phyloP scores from a whole-genome alignment of 2,329 filamentous ascomycete species.

The Ceratocystis variospora region DNA sequence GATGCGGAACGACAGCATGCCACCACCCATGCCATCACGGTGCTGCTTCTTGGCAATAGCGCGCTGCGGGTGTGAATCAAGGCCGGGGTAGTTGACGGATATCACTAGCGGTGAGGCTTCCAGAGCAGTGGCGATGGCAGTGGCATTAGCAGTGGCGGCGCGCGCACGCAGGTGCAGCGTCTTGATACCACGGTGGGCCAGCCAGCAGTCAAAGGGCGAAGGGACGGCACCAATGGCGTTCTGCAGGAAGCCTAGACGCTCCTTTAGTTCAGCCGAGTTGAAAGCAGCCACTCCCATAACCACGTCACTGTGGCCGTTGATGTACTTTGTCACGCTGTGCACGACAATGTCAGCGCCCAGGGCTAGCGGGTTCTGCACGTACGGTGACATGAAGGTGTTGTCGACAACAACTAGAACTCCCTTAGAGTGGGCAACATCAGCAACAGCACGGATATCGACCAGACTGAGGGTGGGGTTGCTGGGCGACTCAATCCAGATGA shows the following conservation, averaged over 20 bases:
- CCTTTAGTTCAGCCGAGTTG: constrained; percentile 68
- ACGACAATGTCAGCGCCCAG: constrained; percentile 94
- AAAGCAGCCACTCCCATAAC: constrained; percentile 96
- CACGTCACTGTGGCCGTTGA: constrained; percentile 93
- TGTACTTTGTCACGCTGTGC: constrained; percentile 97
- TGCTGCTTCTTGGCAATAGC: constrained; percentile 80
- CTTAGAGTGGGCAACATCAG: constrained; percentile 67
- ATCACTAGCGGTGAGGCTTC: constrained; percentile 70
- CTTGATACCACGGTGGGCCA: constrained; percentile 92
- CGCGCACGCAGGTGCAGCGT: constrained; percentile 85
- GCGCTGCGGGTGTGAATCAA: constrained; percentile 75
- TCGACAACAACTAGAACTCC: constrained; percentile 96
- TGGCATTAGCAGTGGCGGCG: constrained; percentile 72
- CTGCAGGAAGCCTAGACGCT: constrained; percentile 76
- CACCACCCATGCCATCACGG: constrained; percentile 83
- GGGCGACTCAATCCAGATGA: constrained; percentile 94
- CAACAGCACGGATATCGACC: constrained; percentile 82
- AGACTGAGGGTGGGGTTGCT: constrained; percentile 88
- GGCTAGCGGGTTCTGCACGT: constrained; percentile 90
- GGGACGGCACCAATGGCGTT: constrained; percentile 95
- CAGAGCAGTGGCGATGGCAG: constrained; percentile 59
- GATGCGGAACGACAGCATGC: constrained; percentile 95
- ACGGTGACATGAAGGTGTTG: constrained; percentile 95
- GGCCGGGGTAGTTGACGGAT: constrained; percentile 87
- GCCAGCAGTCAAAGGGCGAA: constrained; percentile 92